Evolutionary conservation across 1,284 basidiomycete genomes (phyloP).

Genomic region (Hemileia vastatrix): DNA sequence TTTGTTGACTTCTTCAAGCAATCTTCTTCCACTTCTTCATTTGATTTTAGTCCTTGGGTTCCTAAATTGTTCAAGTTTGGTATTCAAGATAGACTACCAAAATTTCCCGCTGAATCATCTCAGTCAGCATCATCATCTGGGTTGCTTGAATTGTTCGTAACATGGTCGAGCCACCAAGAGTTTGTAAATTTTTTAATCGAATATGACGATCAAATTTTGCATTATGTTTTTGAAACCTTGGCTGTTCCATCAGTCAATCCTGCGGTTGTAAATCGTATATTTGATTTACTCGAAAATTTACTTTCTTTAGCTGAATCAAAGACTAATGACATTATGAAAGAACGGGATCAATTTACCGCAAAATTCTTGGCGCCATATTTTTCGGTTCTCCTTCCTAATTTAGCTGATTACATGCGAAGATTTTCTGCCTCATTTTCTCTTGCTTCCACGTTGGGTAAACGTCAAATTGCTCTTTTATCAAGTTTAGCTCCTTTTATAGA

Average conservation of each 20-base stretch:
- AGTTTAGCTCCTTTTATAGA: constrained; percentile 65
- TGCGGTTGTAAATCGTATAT: constrained; percentile 64
- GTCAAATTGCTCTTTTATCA: constrained; percentile 73
- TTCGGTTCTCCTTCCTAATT: constrained; percentile 61
- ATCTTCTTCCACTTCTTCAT: constrained; percentile 52
- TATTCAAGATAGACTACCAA: constrained; percentile 70
- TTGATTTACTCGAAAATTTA: constrained; percentile 74
- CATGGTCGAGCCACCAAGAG: constrained; percentile 60
- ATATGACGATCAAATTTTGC: constrained; percentile 61
- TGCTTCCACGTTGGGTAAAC: constrained; percentile 59
- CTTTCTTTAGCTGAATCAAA: constrained; percentile 52
- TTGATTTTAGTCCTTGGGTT: constrained; percentile 68
- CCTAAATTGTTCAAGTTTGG: constrained; percentile 58
- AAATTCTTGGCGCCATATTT: constrained; percentile 64
- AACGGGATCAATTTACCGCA: no score
- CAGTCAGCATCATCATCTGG: constrained; percentile 85
- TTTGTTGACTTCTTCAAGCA: constrained; percentile 75
- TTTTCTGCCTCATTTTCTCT: constrained; percentile 45
- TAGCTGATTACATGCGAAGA: constrained; percentile 49
- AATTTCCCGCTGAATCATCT: constrained; percentile 73
- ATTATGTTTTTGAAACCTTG: constrained; percentile 71
- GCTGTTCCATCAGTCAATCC: constrained; percentile 77
- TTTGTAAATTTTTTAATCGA: constrained; percentile 58
- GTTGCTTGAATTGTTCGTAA: constrained; percentile 72
- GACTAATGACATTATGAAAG: constrained; percentile 47